Evolutionary conservation across 257 asterid species (phyloP), one percentile per base, ranked within the genome.

Genomic region (Ilex asprella): DNA sequence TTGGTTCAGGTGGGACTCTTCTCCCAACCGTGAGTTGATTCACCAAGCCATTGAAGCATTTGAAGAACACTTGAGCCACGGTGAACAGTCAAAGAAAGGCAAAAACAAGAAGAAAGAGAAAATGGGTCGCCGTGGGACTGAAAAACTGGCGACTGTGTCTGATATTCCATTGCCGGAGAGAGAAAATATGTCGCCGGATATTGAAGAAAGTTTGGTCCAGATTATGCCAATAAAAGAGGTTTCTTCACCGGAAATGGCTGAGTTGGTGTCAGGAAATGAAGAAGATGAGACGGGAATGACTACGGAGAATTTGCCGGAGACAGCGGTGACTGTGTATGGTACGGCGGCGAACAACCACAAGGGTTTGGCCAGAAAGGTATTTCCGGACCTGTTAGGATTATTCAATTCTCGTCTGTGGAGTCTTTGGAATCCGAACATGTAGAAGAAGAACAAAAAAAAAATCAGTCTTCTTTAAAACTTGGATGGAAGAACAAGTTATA

Each of bases 341-440:
- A 46, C 41, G 63, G 66, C 47, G 46, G 66, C 51, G 57, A 74
- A 74, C 56, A 74, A 59, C 65, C 89, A 84, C 68, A 84, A 77
- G 72, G 96, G 95, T 10, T 78, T 88, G 68, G 95, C 85, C 12
- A 82, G 95, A 32, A 88, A 88, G 60, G 86, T 88, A 75, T 35
- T 88, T 79, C 96, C 96, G 96, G 96, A 88, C 84, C 84, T 88
- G 64, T 71, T 82, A 82, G 96, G 96, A 9, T 74, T 88, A 76
- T 77, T 88, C 52, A 78, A 76, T 70, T 88, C 92, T 32, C 95
- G 96, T 79, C 82, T 86, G 44, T 88, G 96, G 95, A 80, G 76
- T 61, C 96, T 88, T 77, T 88, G 92, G 96, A 73, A 84, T 88
- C 96, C 94, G 83, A 82, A 86, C 60, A 83, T 74, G 64, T 88